Evolutionary conservation across 768 basidiomycete species (phyloP).

Genomic region (Cystobasidium ongulense): DNA sequence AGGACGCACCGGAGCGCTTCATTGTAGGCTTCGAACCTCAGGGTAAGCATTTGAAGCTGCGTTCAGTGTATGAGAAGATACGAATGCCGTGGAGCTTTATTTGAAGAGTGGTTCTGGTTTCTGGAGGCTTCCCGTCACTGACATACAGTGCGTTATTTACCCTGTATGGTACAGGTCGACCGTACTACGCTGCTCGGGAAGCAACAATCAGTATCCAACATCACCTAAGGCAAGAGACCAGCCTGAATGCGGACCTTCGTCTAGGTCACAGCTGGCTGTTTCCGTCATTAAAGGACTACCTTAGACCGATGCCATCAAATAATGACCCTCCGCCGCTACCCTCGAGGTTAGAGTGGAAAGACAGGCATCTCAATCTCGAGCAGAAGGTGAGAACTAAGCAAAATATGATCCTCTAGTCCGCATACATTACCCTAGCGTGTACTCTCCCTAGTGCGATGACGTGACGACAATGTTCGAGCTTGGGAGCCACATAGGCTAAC

Average conservation of each 20-base stretch:
- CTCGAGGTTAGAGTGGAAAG: constrained; percentile 33
- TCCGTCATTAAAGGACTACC: not conserved
- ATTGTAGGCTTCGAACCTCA: constrained; percentile 13
- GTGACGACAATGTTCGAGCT: too few species aligned
- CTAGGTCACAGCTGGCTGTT: constrained; percentile 16
- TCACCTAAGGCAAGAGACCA: not conserved
- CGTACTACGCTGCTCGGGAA: constrained; percentile 21
- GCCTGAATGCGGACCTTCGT: not conserved
- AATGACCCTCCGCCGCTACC: not conserved
- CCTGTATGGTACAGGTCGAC: constrained; percentile 19
- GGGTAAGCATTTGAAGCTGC: not conserved
- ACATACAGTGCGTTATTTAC: too few species aligned
- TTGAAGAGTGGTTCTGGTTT: not conserved
- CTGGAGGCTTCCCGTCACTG: not conserved
- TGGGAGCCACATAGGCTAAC: not conserved
- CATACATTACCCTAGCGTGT: too few species aligned
- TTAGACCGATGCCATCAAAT: not conserved
- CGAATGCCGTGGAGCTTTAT: not conserved
- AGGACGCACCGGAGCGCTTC: constrained; percentile 3
- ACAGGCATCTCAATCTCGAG: constrained; percentile 43
- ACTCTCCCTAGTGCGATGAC: too few species aligned
- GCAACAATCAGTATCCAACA: not conserved
- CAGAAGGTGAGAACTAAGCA: constrained; percentile 34
- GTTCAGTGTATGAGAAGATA: too few species aligned
- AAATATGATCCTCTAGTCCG: not conserved